phyloP scores from a whole-genome alignment of 345 rosid genomes.

The Syzygium jambos region DNA sequence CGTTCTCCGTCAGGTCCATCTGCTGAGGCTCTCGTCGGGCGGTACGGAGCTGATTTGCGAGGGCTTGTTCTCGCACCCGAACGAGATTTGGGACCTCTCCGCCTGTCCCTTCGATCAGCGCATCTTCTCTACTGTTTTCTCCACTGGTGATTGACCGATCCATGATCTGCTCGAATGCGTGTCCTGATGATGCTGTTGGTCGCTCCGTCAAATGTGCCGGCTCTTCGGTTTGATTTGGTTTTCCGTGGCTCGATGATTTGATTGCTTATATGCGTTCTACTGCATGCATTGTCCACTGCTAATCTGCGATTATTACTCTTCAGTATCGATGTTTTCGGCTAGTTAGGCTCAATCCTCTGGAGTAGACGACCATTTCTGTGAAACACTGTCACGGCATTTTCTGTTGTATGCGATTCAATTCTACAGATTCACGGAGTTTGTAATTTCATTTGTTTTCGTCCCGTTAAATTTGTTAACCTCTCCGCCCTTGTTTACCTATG shows the following conservation, averaged over 20 bases:
- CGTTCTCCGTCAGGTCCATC: constrained; percentile 55
- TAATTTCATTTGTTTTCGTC: neutral
- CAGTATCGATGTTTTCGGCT: neutral
- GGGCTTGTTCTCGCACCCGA: constrained; percentile 85
- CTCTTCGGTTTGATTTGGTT: neutral
- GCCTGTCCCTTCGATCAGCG: constrained; percentile 95
- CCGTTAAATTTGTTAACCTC: neutral
- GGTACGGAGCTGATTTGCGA: constrained; percentile 88
- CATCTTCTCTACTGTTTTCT: constrained; percentile 77
- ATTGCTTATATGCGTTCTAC: neutral
- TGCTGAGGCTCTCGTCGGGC: constrained; percentile 76
- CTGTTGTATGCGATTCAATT: neutral
- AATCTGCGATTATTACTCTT: neutral
- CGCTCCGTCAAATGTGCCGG: neutral
- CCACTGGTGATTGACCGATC: constrained; percentile 39
- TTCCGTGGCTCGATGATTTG: neutral
- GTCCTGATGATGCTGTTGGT: neutral
- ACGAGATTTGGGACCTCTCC: constrained; percentile 91
- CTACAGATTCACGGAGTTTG: neutral
- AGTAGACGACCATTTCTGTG: neutral
- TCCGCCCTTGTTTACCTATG: neutral
- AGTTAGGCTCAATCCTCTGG: neutral
- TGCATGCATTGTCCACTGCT: neutral
- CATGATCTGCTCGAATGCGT: neutral
- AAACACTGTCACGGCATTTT: neutral